Conservation (phyloP, 768 basidiomycete genomes). For the Antrodiella citrinella region DNA sequence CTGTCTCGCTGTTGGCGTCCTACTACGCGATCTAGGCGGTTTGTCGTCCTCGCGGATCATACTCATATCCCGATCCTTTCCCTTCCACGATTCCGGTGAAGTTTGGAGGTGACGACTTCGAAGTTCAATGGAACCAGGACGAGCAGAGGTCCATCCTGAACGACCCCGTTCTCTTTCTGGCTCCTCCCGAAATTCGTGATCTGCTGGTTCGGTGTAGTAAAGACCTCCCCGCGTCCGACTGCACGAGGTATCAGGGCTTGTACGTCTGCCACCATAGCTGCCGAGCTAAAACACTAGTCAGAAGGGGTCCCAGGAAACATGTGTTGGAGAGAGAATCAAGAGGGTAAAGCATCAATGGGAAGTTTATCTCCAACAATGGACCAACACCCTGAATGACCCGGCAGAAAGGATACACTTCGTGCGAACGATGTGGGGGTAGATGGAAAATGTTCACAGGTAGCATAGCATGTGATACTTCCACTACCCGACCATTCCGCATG, state of each 20-base stretch:
- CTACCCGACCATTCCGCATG: too few species aligned
- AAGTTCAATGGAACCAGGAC: neutral
- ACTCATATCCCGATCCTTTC: constrained; percentile 8
- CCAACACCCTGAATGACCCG: too few species aligned
- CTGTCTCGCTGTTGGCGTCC: constrained; percentile 6
- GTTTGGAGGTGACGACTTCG: neutral
- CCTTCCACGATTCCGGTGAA: neutral
- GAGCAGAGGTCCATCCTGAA: neutral
- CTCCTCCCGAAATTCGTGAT: neutral
- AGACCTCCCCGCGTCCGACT: neutral
- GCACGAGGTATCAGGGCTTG: neutral
- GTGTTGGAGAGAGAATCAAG: neutral
- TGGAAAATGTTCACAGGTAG: too few species aligned
- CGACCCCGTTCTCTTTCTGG: neutral
- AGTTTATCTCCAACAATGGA: too few species aligned
- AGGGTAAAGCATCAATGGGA: too few species aligned
- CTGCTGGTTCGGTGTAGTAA: neutral
- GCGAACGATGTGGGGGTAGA: too few species aligned
- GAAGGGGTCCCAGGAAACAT: too few species aligned
- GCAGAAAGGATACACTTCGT: too few species aligned
- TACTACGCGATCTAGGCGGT: constrained; percentile 5
- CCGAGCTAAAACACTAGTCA: too few species aligned
- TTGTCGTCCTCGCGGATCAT: constrained; percentile 10
- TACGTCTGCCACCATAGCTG: neutral
- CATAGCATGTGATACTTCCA: too few species aligned